Evolutionary conservation across 805 yeast species (phyloP).

Genomic region (Blastobotrys muscicola): DNA sequence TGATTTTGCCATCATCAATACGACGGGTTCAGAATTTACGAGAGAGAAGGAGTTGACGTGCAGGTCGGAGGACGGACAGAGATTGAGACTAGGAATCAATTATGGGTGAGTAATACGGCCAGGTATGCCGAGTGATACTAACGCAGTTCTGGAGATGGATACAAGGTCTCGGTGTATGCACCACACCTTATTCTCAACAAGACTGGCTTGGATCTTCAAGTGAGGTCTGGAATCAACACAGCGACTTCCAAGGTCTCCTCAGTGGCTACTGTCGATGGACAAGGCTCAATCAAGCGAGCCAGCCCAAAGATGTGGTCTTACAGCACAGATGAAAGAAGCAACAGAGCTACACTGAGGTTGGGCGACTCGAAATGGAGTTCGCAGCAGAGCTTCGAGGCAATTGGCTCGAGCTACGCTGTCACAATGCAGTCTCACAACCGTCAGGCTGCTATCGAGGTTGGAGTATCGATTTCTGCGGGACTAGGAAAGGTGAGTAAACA

Average conservation of each 20-base stretch:
- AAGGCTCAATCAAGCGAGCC: constrained; percentile 24
- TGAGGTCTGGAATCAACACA: constrained; percentile 47
- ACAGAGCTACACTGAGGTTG: constrained; percentile 56
- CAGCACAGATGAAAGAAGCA: constrained; percentile 47
- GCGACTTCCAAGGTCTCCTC: constrained; percentile 32
- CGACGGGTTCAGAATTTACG: constrained; percentile 37
- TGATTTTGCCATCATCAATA: constrained; percentile 59
- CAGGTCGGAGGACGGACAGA: constrained; percentile 52
- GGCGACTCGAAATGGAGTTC: constrained; percentile 64
- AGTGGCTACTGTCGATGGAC: constrained; percentile 23
- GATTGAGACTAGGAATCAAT: constrained; percentile 51
- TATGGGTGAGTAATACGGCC: constrained; percentile 34
- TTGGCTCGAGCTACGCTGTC: constrained; percentile 69
- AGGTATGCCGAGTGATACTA: constrained; percentile 4
- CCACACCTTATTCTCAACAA: constrained; percentile 80
- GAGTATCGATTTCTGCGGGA: constrained; percentile 64
- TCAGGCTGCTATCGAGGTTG: constrained; percentile 56
- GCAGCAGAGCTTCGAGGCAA: constrained; percentile 77
- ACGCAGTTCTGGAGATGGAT: constrained; percentile 39
- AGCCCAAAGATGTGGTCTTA: constrained; percentile 82
- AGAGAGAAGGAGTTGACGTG: constrained; percentile 46
- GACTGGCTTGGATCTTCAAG: constrained; percentile 56
- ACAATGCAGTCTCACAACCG: constrained; percentile 28
- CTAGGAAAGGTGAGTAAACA: constrained; percentile 43
- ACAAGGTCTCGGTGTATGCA: constrained; percentile 60